Percentiles rank a stretch among this genome's conserved stretches.
Conservation (phyloP, 1,284 basidiomycete species). For the Rhodofomes roseus region DNA sequence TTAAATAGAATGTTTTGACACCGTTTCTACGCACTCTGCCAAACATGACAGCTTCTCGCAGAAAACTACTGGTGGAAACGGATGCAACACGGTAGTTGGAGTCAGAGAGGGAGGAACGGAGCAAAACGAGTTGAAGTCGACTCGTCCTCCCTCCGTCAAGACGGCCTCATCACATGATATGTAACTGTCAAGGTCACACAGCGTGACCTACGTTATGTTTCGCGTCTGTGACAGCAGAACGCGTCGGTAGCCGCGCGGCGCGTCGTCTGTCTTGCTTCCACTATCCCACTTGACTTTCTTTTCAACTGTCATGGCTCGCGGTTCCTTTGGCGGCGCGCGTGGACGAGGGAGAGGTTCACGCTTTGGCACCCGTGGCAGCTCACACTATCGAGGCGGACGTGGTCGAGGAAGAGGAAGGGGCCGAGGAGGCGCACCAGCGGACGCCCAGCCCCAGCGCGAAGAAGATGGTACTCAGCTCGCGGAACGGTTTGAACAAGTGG, state of each 20-base stretch:
- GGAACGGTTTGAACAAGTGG: constrained; percentile 80
- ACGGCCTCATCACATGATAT: no score
- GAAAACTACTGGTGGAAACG: no score
- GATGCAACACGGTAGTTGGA: no score
- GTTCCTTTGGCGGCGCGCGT: constrained; percentile 17
- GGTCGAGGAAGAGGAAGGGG: constrained; percentile 55
- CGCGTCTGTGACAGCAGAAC: background rate
- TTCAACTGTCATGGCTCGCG: constrained; percentile 23
- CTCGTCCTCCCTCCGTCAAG: background rate
- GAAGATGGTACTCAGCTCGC: constrained; percentile 84
- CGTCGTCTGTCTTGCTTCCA: no score
- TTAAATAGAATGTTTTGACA: no score
- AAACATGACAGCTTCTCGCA: no score
- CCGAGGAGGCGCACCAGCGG: constrained; percentile 36
- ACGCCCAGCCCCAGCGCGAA: constrained; percentile 57
- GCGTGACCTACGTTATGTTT: background rate
- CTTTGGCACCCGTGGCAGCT: constrained; percentile 33
- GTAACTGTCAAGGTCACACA: background rate
- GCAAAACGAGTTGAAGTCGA: no score
- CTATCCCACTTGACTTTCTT: background rate
- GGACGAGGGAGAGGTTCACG: constrained; percentile 21
- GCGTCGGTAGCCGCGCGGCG: background rate
- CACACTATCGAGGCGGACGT: constrained; percentile 35
- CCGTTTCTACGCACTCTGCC: no score
- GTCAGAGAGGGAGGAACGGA: no score